Base-by-base conservation (phyloP, 305 asterid species). In the Solanum aculeatissimum region DNA sequence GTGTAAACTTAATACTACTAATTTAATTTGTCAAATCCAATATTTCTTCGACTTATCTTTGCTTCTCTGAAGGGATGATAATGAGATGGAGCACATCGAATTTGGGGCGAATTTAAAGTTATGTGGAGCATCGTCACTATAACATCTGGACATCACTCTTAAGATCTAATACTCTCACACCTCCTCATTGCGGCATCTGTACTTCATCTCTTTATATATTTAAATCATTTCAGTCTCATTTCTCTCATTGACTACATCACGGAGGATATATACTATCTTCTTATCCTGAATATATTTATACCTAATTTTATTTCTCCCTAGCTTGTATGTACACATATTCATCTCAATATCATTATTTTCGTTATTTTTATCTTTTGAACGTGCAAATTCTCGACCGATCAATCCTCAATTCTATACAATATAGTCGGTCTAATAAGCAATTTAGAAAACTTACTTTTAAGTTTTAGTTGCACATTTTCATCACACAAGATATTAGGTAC, bases 321-420 rank as follows among this genome's bases (percentile, higher is more conserved):
- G 38, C 49, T 43, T 8, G 3, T 43, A 43, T 43, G 40, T 6
- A 6, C 40, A 35, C 5, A 4, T 35, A 35, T 35, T 35, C 40
- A 21, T 58, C 8, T n/a, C 25, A 19, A n/a, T 29, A 21, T 57
- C 0, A 1, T n/a, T 2, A 9, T 57, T n/a, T 57, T 1, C 2
- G 2, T 7, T 1, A 9, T 14, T 4, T 57, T 57, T 0, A 57
- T 57, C 15, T 57, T n/a, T 57, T 57, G 65, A 8, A 1, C 0
- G 29, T 0, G 0, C 21, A 2, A 57, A 0, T 57, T 57, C 27
- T n/a, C n/a, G 14, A 9, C 27, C n/a, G 1, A 12, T 1, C 0
- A 12, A 57, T n/a, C 1, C 0, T n/a, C 21, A 4, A 0, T 13
- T 1, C 25, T 57, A 57, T n/a, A n/a, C 14, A 57, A n/a, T 14